Conservation (phyloP, 148 eudicot species). For the Bassia scoparia region DNA sequence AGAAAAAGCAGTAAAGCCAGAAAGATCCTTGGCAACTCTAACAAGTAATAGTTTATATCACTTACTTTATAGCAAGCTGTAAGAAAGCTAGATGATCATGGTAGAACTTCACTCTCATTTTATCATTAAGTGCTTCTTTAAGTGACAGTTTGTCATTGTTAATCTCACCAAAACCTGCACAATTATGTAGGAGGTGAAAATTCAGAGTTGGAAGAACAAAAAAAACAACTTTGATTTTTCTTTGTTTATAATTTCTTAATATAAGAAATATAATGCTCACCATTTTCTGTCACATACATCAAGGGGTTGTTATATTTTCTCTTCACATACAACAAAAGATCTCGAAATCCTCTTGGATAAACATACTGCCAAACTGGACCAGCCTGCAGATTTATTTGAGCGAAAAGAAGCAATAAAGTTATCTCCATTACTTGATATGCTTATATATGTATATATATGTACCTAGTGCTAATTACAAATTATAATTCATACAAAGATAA, state of each 20-base stretch:
- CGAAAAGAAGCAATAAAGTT: not conserved
- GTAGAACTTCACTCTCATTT: slow-evolving; percentile 24
- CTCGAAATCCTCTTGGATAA: slow-evolving; percentile 37
- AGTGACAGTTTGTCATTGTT: slow-evolving; percentile 23
- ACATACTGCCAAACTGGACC: slow-evolving; percentile 41
- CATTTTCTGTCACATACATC: slow-evolving; percentile 35
- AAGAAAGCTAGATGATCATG: slow-evolving; percentile 30
- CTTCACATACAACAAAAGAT: slow-evolving; percentile 21
- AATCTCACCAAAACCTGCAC: slow-evolving; percentile 25
- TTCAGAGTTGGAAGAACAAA: not conserved
- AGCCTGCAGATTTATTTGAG: slow-evolving; percentile 26
- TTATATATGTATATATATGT: too few relatives aligned
- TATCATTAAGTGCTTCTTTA: slow-evolving; percentile 25
- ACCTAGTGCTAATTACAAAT: not conserved
- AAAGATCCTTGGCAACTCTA: not conserved
- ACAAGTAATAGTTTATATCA: not conserved
- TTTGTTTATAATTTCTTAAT: not conserved
- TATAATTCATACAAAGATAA: not conserved
- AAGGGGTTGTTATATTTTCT: slow-evolving; percentile 24
- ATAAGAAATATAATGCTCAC: slow-evolving; percentile 7
- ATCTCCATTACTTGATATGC: too few relatives aligned
- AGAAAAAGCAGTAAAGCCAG: too few relatives aligned
- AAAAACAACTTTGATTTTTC: not conserved
- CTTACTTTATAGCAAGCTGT: slow-evolving; percentile 19
- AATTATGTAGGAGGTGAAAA: not conserved